Base-by-base conservation (phyloP, 2,329 filamentous ascomycete genomes). In the Fonsecaea pedrosoi region DNA sequence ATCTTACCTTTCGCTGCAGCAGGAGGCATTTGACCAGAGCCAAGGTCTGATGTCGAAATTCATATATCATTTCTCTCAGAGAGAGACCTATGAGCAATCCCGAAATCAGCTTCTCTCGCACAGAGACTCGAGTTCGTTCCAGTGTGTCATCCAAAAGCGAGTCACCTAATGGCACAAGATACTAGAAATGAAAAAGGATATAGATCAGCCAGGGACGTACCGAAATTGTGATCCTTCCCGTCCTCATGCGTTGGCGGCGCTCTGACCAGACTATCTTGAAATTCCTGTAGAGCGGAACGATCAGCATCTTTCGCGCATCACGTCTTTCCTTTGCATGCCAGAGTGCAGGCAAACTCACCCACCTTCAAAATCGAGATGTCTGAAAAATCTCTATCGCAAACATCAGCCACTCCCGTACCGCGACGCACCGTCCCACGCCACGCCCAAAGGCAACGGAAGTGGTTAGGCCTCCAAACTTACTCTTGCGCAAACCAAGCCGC, bases 401-500 rank as follows among this genome's bases (percentile, higher is more conserved):
- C 13, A 35, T 38, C 32, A 54, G 40, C 32, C 34, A 18, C 34
- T 32, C 40, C 12, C 42, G 32, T 21, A 34, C 34, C 34, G 8
- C 18, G 37, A 48, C 15, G 8, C 12, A 42, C 9, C 25, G 25
- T 10, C 25, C n/a, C 21, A 15, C 12, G n/a, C 38, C 40, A 6
- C 9, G 25, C 21, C 7, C 21, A 3, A 3, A 25, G 10, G 18
- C 9, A 54, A 25, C 21, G 2, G 53, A 18, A 4, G 34, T n/a
- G 4, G 10, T 10, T 35, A 10, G 69, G 40, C 32, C 53, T 66
- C 60, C 34, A 25, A 13, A 79, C 80, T 69, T 82, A 87, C 86
- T 82, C 90, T 83, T 99, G 95, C 69, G 90, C 92, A 80, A 99
- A 99, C 95, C 95, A 99, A 30, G 94, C 94, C 73, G 89, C 91